Base-by-base conservation (phyloP, 2,329 filamentous ascomycete genomes). In the Podosphaera leucotricha region DNA sequence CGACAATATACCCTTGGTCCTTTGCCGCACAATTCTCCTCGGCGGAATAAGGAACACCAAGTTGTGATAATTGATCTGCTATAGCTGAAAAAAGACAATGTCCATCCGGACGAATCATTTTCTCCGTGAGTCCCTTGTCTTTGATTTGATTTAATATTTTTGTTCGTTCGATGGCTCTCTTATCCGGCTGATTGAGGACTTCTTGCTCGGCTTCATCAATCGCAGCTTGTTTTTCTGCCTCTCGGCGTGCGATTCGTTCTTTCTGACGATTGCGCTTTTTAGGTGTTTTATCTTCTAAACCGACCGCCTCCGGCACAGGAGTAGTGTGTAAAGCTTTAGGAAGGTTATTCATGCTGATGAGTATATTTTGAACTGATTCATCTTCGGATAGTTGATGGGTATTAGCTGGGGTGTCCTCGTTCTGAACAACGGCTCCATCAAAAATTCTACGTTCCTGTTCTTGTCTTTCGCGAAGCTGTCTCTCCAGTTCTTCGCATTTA, bases 31-130 rank as follows among this genome's bases (percentile, higher is more conserved):
- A 49, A 26, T 44, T 41, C 15, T 53, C 53, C 3, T 53, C 52
- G 6, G 50, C 41, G 13, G 55, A 56, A 1, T 75, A 54, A 1
- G 66, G 54, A 13, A 75, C 63, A 2, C 57, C 62, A 38, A 66
- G 61, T 44, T 69, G 64, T 44, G 62, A 63, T 44, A 94, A 67
- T 61, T 93, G 85, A 59, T 90, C 83, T 21, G 87, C 86, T 43
- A 95, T 71, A 0, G 90, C 85, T 15, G 84, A 80, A 62, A 95
- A 98, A 15, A 98, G 65, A 58, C 90, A 98, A 62, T 98, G 90
- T 0, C 90, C 90, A 61, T 98, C 87, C 0, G 90, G 84, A 35
- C 71, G 71, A 46, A 98, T 85, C 46, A 83, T 75, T 53, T 80
- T 71, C 64, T 94, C 82, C 18, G 64, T 65, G 15, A 95, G 67